phyloP scores from a whole-genome alignment of 1,284 basidiomycete species.

The Irpex sp. region DNA sequence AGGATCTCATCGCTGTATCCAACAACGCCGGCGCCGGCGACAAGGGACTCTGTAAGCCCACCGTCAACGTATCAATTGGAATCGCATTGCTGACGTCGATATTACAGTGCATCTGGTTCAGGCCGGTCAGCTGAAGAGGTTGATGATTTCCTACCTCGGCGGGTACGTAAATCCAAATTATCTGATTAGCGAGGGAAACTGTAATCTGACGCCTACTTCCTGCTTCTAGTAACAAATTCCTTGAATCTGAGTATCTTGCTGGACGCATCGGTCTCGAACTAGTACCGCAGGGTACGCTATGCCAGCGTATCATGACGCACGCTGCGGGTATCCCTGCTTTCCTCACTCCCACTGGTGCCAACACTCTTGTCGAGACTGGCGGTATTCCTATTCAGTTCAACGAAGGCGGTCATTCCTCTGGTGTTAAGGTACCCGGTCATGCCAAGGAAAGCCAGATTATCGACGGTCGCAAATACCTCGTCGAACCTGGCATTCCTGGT shows the following conservation, averaged over 20 bases:
- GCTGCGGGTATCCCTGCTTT: constrained; percentile 94
- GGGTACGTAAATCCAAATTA: constrained; percentile 43
- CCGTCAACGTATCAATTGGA: too few relatives aligned
- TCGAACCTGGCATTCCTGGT: constrained; percentile 85
- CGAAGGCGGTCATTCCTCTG: constrained; percentile 56
- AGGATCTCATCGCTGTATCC: constrained; percentile 79
- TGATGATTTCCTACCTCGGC: constrained; percentile 87
- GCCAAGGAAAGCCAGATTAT: constrained; percentile 79
- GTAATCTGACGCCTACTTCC: not conserved
- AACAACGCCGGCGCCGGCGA: constrained; percentile 85
- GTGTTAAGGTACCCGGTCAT: constrained; percentile 68
- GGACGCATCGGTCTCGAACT: constrained; percentile 84
- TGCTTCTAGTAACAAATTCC: constrained; percentile 62
- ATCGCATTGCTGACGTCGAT: constrained; percentile 6
- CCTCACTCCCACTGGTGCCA: constrained; percentile 90
- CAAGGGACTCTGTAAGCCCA: constrained; percentile 67
- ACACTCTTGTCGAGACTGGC: constrained; percentile 78
- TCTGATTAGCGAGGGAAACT: not conserved
- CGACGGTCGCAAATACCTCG: constrained; percentile 78
- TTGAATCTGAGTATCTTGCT: constrained; percentile 74
- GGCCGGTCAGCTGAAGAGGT: constrained; percentile 72
- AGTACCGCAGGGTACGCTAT: constrained; percentile 86
- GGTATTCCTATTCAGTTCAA: constrained; percentile 76
- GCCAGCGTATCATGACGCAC: constrained; percentile 87
- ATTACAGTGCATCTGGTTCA: constrained; percentile 70